Percentiles rank a stretch among this genome's conserved stretches.
phyloP scores from a whole-genome alignment of 257 asterid species.

The Penstemon davidsonii region DNA sequence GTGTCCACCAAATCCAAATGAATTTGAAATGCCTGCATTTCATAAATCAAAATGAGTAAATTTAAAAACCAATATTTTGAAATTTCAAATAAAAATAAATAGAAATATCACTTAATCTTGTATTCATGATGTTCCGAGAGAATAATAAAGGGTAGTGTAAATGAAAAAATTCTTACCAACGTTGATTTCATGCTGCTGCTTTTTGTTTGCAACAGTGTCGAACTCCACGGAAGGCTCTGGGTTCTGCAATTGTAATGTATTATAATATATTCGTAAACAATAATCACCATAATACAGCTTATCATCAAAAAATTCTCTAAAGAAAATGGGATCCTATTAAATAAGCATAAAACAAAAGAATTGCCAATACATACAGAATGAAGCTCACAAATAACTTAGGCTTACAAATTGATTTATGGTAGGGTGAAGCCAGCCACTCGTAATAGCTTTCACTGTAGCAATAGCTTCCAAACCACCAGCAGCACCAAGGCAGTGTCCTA shows the following conservation, averaged over 20 bases:
- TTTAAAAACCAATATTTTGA: not conserved
- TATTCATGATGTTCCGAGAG: constrained; percentile 11
- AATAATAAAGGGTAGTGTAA: not conserved
- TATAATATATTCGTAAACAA: not conserved
- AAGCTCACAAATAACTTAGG: constrained; percentile 13
- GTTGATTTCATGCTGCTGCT: constrained; percentile 77
- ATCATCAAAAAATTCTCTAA: not conserved
- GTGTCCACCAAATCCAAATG: constrained; percentile 88
- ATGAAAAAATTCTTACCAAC: constrained; percentile 55
- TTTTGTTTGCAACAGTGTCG: constrained; percentile 75
- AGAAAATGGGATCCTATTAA: not conserved
- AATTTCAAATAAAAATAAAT: not conserved
- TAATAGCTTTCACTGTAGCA: constrained; percentile 81
- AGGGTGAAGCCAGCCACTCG: constrained; percentile 96
- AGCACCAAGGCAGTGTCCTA: constrained; percentile 96
- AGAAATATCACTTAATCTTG: not conserved
- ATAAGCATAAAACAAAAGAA: constrained; percentile 8
- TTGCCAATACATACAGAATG: constrained; percentile 3
- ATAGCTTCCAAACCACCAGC: constrained; percentile 98
- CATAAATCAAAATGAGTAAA: not conserved
- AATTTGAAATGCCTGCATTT: constrained; percentile 74
- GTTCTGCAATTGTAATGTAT: constrained; percentile 46
- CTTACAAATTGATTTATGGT: constrained; percentile 80
- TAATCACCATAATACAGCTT: not conserved
- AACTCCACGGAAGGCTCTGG: constrained; percentile 87